Base-by-base conservation (phyloP, 2,329 filamentous ascomycete species). In the Ophiosphaerella herpotricha region DNA sequence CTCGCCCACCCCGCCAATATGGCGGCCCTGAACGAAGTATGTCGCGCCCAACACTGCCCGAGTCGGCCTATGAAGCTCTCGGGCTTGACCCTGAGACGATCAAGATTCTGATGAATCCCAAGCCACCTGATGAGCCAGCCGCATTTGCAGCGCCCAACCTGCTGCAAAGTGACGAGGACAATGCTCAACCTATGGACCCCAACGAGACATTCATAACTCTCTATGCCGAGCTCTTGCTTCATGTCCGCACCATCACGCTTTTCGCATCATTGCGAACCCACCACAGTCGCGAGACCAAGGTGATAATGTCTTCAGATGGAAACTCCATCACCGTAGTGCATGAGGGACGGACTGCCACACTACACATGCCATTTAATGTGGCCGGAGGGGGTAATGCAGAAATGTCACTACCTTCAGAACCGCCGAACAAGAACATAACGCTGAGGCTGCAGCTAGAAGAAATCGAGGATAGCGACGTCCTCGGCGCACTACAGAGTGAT, bases 241-340 rank as follows among this genome's bases (percentile, higher is more conserved):
- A 86, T 55, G 84, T 86, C 54, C 80, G 82, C 36, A 83, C 84
- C 52, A 73, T 85, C 36, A 82, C 82, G 2, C 74, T 86, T 13
- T 80, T 83, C 57, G 78, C 81, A 1, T 81, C 79, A 2, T 68
- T 85, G 5, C 71, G 73, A 21, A 77, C 77, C 1, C 63, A 71
- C 7, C 74, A 75, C 49, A 76, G 74, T 46, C 61, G 71, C 29
- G 67, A 73, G 26, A 81, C 78, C 7, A 73, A 72, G 40, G 75
- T 77, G 18, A 66, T 67, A 31, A 63, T 82, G 2, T 76, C 75
- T 4, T 70, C 74, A 1, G 74, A 80, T 58, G 75, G 75, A 41
- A 70, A 64, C 31, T 61, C 61, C 32, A 70, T 82, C 31, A 75
- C 70, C 11, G 68, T 82, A 4, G 65, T 70, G 8, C 79, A 82